Evolutionary conservation across 177 flowering plant genomes (phyloP).

Genomic region (Vitis hybrid): DNA sequence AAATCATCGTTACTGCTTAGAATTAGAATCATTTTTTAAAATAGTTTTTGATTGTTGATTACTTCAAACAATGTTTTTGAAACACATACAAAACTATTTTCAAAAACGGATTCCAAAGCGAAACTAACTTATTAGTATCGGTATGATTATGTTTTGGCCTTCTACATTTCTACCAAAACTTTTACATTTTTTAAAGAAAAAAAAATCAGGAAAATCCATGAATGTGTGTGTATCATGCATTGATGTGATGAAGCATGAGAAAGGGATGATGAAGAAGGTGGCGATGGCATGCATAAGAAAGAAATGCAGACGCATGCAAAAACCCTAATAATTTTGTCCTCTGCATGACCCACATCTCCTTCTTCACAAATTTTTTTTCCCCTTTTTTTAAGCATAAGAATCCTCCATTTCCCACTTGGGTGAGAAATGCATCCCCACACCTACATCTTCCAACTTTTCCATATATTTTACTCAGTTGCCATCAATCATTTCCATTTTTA

Average conservation of each 20-base stretch:
- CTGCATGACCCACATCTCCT: constrained; percentile 1
- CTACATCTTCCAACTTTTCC: neutral
- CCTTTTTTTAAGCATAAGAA: neutral
- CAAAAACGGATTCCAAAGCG: accelerated
- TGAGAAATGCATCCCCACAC: neutral
- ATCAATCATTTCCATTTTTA: too few species aligned
- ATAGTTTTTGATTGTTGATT: accelerated
- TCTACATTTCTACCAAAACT: too few species aligned
- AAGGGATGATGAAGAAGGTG: too few species aligned
- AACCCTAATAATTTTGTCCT: constrained; percentile 19
- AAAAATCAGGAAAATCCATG: neutral
- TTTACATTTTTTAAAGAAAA: too few species aligned
- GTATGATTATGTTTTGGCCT: too few species aligned
- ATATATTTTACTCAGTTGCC: too few species aligned
- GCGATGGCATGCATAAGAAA: neutral
- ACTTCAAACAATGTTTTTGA: too few species aligned
- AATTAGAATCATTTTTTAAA: too few species aligned
- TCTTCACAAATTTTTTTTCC: neutral
- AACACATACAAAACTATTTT: too few species aligned
- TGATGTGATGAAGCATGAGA: too few species aligned
- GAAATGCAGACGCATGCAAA: constrained; percentile 17
- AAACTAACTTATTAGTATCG: too few species aligned
- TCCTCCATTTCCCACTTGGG: neutral
- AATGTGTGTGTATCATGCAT: neutral
- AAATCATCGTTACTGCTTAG: too few species aligned